Conservation (phyloP, 1,284 basidiomycete genomes). For the Inonotus obliquus region DNA sequence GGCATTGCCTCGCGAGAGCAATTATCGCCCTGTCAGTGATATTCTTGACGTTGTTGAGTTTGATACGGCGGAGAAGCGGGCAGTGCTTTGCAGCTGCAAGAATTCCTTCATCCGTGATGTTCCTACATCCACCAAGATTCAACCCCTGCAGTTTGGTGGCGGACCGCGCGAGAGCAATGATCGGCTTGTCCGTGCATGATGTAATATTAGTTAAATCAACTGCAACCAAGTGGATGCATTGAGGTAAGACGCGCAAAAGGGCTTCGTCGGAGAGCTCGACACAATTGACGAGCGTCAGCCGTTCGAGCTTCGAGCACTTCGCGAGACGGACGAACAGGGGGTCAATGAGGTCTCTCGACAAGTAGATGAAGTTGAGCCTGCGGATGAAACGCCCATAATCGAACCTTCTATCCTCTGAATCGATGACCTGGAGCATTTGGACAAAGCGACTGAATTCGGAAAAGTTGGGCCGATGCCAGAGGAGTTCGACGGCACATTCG, state of each 20-base stretch:
- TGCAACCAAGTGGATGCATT: slow-evolving; percentile 77
- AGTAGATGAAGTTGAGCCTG: slow-evolving; percentile 82
- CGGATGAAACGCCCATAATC: slow-evolving; percentile 87
- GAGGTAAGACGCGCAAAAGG: slow-evolving; percentile 65
- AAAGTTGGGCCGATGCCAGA: slow-evolving; percentile 92
- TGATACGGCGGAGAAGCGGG: slow-evolving; percentile 81
- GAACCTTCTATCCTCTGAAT: slow-evolving; percentile 67
- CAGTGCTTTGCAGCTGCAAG: slow-evolving; percentile 73
- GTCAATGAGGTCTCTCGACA: slow-evolving; percentile 74
- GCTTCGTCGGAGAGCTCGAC: slow-evolving; percentile 64
- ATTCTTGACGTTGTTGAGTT: slow-evolving; percentile 72
- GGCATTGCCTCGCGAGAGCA: slow-evolving; percentile 77
- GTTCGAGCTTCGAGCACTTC: slow-evolving; percentile 81
- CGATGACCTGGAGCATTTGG: slow-evolving; percentile 71
- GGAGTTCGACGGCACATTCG: slow-evolving; percentile 89
- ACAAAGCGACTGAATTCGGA: slow-evolving; percentile 66
- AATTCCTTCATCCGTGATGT: slow-evolving; percentile 77
- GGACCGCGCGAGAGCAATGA: slow-evolving; percentile 64
- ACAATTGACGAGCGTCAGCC: slow-evolving; percentile 89
- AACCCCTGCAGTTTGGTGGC: slow-evolving; percentile 87
- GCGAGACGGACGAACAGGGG: slow-evolving; percentile 72
- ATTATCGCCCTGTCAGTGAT: slow-evolving; percentile 82
- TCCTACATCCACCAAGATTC: slow-evolving; percentile 84
- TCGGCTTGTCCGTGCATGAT: slow-evolving; percentile 66
- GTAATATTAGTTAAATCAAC: slow-evolving; percentile 81